A percentile compares a stretch with the other conserved stretches of the same genome.
Evolutionary conservation across 108 stramenopile genomes (phyloP).

Genomic region (Skeletonema potamos): DNA sequence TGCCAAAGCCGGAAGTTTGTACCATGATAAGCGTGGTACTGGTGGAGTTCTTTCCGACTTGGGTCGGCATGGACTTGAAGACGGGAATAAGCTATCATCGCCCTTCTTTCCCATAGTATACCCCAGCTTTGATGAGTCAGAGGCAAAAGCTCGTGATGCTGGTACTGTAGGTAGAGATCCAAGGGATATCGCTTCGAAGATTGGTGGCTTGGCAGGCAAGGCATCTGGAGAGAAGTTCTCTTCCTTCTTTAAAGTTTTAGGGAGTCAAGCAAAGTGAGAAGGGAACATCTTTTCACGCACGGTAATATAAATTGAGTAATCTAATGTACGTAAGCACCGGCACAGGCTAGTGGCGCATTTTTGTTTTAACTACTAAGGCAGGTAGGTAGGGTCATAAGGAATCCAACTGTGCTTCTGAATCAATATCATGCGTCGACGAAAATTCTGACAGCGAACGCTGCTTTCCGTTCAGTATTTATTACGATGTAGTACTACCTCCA

Average conservation of each 20-base stretch:
- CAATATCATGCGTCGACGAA: too few relatives aligned
- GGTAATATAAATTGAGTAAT: conserved; percentile 5
- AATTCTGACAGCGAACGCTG: too few relatives aligned
- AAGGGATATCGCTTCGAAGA: conserved; percentile 75
- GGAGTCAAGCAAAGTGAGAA: conserved; percentile 51
- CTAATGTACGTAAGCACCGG: neutral
- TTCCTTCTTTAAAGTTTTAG: conserved; percentile 86
- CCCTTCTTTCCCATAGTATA: conserved; percentile 89
- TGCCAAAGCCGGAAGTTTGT: conserved; percentile 69
- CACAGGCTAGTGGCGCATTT: too few relatives aligned
- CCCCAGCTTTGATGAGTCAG: conserved; percentile 62
- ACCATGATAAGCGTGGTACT: conserved; percentile 83
- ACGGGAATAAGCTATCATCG: conserved; percentile 63
- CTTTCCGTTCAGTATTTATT: too few relatives aligned
- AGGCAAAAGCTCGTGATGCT: conserved; percentile 65
- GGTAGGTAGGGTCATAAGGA: too few relatives aligned
- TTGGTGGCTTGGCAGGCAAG: conserved; percentile 81
- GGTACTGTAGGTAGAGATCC: conserved; percentile 80
- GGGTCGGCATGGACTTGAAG: conserved; percentile 77
- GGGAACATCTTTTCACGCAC: neutral
- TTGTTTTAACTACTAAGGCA: too few relatives aligned
- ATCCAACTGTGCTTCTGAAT: too few relatives aligned
- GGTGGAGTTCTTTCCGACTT: conserved; percentile 89
- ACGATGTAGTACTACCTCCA: too few relatives aligned
- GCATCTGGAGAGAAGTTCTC: conserved; percentile 81